Base-by-base conservation (phyloP, 2,329 filamentous ascomycete genomes). In the Trichoderma polysporum region DNA sequence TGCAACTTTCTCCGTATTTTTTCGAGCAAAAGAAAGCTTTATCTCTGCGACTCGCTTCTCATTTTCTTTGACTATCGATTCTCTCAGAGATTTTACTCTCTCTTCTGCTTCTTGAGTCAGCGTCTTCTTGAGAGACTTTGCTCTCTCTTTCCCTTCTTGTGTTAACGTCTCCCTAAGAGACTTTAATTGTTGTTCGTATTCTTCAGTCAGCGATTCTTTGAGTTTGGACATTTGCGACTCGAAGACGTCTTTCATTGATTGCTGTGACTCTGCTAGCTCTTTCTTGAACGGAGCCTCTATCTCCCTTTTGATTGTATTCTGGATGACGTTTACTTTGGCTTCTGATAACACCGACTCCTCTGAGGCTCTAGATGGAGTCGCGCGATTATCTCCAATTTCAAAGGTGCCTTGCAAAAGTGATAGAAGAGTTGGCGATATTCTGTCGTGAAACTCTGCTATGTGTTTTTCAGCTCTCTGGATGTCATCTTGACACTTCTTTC, bases 401-500 rank as follows among this genome's bases (percentile, higher is more conserved):
- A 35, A 41, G 15, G 56, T 22, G 29, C 33, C 56, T 27, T 66
- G 59, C 27, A 68, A 33, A 4, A 70, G 17, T 3, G 17, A 19
- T 10, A 10, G 29, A 13, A 68, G 31, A 29, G 60, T 17, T 39
- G 17, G 25, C 19, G 35, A 29, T 4, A 71, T 31, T 19, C 66
- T 71, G 7, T 62, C 66, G 6, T 71, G 69, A 17, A 52, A 37
- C 13, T 47, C 50, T 17, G 37, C 61, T 8, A 73, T 45, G 7
- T 60, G 41, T 10, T 66, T 60, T 22, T 54, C 63, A 22, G n/a
- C 69, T 37, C 41, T 71, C 6, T 31, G 49, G 3, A 45, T 70
- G 1, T 70, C 66, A 9, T 67, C 66, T 29, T 59, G 67, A 17
- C 61, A 66, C 10, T 19, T 53, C 4, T 69, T 69, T 29, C 70